Evolutionary conservation across 805 yeast genomes (phyloP), one percentile per base, ranked within the genome.

Genomic region (Yarrowia sp.): DNA sequence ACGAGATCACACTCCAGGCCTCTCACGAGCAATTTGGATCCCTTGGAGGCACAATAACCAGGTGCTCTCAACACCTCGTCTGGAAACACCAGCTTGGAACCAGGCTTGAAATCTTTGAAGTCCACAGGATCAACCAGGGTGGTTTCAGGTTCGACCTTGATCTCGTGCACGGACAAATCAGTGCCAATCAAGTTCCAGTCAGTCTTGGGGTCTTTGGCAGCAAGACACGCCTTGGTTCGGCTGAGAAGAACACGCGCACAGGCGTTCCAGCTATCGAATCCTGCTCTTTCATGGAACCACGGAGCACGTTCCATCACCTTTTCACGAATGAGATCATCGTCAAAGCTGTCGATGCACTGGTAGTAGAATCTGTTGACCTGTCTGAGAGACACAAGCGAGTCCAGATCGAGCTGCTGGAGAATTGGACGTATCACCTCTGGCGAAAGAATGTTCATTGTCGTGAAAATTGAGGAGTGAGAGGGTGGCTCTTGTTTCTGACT

Each of bases 211-310:
- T 12, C 15, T 41, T 8, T 12, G 32, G 19, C 46, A n/a, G 46
- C 46, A n/a, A 45, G 49, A 45, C 49, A 19, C 32, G 26, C 32
- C 15, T 45, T 45, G 49, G 49, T 45, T 19, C 49, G 14, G n/a
- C 4, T 16, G 32, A 45, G 15, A 5, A 45, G 14, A 10, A 19
- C 26, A 10, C 26, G 14, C 8, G 49, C 49, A 45, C 49, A 19
- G 7, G 26, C 32, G 49, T 19, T 45, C 49, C 49, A 45, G 32
- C 14, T 15, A 4, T 45, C 49, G 49, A 45, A 2, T 19, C 49
- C 49, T 8, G 49, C 19, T 26, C 10, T 14, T 5, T 8, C 10
- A 5, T 19, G 15, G 49, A 45, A 45, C 32, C 49, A 45, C 7
- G 49, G 49, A 45, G 49, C 49, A 2, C 49, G 49, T 19, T 45